A percentile compares a stretch with the other conserved stretches of the same genome.
Conservation (phyloP, 306 rosid species). For the Leucaena leucocephala region DNA sequence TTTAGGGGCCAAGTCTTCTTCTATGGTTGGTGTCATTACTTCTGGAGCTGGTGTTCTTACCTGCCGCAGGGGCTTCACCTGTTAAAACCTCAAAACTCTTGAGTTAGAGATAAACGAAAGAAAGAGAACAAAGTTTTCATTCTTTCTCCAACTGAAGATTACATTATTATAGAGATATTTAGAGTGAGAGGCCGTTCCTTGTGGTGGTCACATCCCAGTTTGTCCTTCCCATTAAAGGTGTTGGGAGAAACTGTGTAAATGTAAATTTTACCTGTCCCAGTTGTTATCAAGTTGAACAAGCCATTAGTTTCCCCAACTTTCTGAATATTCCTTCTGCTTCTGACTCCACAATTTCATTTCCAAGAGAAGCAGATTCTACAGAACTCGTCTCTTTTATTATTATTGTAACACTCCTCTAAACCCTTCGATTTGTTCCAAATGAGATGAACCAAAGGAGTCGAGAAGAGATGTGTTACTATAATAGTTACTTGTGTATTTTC, state of each 20-base stretch:
- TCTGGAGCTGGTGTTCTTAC: conserved; percentile 73
- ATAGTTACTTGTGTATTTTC: conserved; percentile 24
- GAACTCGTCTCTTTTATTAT: not conserved
- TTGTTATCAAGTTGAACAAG: conserved; percentile 42
- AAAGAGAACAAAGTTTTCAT: conserved; percentile 45
- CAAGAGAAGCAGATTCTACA: conserved; percentile 28
- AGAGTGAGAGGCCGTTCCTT: conserved; percentile 42
- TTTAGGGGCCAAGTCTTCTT: conserved; percentile 92
- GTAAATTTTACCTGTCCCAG: conserved; percentile 58
- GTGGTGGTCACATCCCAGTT: conserved; percentile 27
- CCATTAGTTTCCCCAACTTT: conserved; percentile 17
- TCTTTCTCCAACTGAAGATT: conserved; percentile 57
- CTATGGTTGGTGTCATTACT: conserved; percentile 76
- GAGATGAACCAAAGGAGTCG: not conserved
- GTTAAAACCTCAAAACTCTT: conserved; percentile 53
- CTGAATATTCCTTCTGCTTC: not conserved
- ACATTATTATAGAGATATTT: conserved; percentile 46
- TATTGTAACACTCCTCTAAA: conserved; percentile 17
- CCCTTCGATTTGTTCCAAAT: not conserved
- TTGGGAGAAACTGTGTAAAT: conserved; percentile 42
- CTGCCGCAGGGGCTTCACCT: conserved; percentile 68
- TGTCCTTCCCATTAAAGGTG: conserved; percentile 30
- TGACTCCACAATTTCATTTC: conserved; percentile 32
- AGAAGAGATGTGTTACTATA: conserved; percentile 33
- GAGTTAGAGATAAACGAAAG: conserved; percentile 45